Conservation (phyloP, 371 early-diverging fungal genomes). For the Saksenaea vasiformis region DNA sequence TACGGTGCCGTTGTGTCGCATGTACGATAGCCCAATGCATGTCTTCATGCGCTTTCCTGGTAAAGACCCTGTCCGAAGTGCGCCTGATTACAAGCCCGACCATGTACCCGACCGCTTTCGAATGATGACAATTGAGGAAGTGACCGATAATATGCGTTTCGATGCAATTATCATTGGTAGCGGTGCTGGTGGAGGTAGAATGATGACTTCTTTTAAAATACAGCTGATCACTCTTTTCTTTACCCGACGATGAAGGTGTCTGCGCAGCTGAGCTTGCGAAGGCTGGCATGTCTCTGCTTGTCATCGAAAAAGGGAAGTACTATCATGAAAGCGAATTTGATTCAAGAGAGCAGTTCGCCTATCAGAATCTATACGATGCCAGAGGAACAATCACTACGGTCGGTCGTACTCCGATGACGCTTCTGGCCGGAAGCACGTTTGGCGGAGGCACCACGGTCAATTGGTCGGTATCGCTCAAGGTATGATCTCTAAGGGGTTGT, state of each 20-base stretch:
- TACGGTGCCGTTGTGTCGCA: not conserved
- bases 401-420: constrained; percentile 44
- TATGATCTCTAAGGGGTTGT: constrained; percentile 11
- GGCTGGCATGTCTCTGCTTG: constrained; percentile 65
- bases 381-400: constrained; percentile 28
- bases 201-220: not conserved
- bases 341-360: constrained; percentile 42
- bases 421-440: constrained; percentile 34
- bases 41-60: not conserved
- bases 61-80: not conserved
- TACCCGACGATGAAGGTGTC: constrained; percentile 28
- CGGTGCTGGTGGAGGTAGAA: constrained; percentile 70
- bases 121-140: not conserved
- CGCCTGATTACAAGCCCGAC: not conserved
- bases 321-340: constrained; percentile 53
- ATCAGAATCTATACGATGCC: constrained; percentile 47
- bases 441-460: constrained; percentile 73
- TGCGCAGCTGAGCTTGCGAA: constrained; percentile 64
- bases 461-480: constrained; percentile 74
- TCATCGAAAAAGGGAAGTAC: constrained; percentile 70
- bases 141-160: constrained; percentile 21
- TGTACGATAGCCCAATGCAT: not conserved
- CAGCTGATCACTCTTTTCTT: not conserved
- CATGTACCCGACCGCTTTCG: not conserved
- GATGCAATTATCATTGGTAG: constrained; percentile 74